Base-by-base conservation (phyloP, 2,329 filamentous ascomycete genomes). In the Botrytis medusae region DNA sequence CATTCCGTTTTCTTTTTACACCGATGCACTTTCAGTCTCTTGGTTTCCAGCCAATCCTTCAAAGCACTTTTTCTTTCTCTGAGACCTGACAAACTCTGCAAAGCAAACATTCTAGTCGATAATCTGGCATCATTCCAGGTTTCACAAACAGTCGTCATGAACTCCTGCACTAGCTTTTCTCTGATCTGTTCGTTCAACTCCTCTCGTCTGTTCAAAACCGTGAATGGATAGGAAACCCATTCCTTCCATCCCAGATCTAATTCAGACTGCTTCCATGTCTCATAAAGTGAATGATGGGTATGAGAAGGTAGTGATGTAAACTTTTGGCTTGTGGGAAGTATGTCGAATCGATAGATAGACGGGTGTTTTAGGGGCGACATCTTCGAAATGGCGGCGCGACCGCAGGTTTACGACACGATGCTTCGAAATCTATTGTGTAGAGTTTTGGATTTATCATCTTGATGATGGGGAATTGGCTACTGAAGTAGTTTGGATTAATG, bases 261-360 rank as follows among this genome's bases (percentile, higher is more conserved):
- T 6, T 25, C 37, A 14, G 10, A 32, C 18, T 16, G 20, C 22
- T 51, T 20, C 20, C 20, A 22, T 16, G 2, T 6, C 20, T 16
- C 25, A 1, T 12, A 37, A n/a, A 25, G 32, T 54, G 32, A 14
- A 16, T 25, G 0, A 5, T 40, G 22, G 5, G 18, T 0, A 29
- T 67, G 8, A 8, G 32, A 46, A 18, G 8, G 20, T 20, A 37
- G 22, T 40, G 12, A 22, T 40, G 64, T 18, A n/a, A 32, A 16
- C 2, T 18, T 54, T 25, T 14, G 22, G 32, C 32, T n/a, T 20
- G 32, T 29, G 14, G 14, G 25, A 20, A n/a, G 34, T 9, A n/a
- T 68, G 57, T 14, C 65, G n/a, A 37, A 25, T 68, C 16, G 9
- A 32, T 57, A 22, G 25, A 22, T 57, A 18, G 18, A 42, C 40